These are phyloP conservation scores for Magnaporthiopsis incrustans DNA, from an alignment of 2,329 filamentous ascomycete genomes.

Conservation along the genomic window DNA sequence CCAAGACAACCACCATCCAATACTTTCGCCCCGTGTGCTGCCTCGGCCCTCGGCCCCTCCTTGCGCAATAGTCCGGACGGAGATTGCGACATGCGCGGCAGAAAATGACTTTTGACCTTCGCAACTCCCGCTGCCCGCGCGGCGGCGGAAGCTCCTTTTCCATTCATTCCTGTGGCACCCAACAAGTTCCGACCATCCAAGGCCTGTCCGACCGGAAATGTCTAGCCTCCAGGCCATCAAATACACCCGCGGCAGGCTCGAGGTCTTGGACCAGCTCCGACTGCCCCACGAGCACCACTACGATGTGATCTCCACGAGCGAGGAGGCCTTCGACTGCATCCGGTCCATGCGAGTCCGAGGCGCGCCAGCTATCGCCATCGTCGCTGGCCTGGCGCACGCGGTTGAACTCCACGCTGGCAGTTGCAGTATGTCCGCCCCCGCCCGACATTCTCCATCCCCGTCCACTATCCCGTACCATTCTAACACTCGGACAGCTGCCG, in stretches of 20 bases:
- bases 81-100: not conserved
- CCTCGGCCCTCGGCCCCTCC: too few species aligned
- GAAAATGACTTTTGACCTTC: not conserved
- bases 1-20: not conserved
- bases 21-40: not conserved
- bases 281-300: constrained; percentile 76
- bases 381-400: constrained; percentile 82
- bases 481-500: constrained; percentile 23
- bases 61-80: not conserved
- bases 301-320: constrained; percentile 59
- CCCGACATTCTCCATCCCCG: constrained; percentile 12
- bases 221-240: constrained; percentile 68
- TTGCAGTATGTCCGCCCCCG: constrained; percentile 25
- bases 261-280: constrained; percentile 77
- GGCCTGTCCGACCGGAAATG: constrained; percentile 26
- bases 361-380: constrained; percentile 93
- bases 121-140: not conserved
- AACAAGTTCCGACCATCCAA: not conserved
- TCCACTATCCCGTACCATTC: not conserved
- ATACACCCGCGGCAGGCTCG: constrained; percentile 62
- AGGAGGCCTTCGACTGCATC: constrained; percentile 77
- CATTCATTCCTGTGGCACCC: not conserved
- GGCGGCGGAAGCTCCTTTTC: not conserved
- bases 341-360: constrained; percentile 72
- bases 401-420: constrained; percentile 64